These are phyloP conservation scores for Fusarium papillatum DNA, from an alignment of 2,329 filamentous ascomycete species.

Conservation along the genomic window DNA sequence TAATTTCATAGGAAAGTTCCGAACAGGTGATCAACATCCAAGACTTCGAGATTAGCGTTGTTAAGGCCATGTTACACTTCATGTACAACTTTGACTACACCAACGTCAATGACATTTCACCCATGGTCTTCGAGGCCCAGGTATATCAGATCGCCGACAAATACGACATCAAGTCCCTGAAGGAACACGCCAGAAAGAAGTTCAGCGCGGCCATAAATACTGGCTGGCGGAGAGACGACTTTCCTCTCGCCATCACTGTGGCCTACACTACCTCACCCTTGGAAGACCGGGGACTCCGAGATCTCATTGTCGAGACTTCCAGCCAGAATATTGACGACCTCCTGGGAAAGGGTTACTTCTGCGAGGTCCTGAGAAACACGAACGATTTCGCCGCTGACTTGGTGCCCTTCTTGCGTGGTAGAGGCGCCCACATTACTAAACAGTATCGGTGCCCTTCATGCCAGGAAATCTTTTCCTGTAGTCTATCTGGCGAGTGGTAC, in stretches of 20 bases:
- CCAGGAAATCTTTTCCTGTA: no score
- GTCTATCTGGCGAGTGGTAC: no score
- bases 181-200: not conserved
- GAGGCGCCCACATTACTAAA: no score
- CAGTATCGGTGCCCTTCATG: no score
- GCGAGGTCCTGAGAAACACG: not conserved
- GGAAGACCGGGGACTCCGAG: conserved; percentile 16
- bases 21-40: not conserved
- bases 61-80: conserved; percentile 18
- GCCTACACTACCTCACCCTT: not conserved
- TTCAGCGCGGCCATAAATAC: not conserved
- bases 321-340: not conserved
- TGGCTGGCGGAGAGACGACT: not conserved
- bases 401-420: not conserved
- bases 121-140: conserved; percentile 16
- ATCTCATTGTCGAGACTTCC: not conserved
- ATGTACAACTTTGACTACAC: conserved; percentile 15
- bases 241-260: not conserved
- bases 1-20: not conserved
- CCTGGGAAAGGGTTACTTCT: not conserved
- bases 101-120: not conserved
- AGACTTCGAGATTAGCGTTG: conserved; percentile 4
- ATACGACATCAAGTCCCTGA: conserved; percentile 4
- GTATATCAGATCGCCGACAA: conserved; percentile 21
- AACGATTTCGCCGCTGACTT: conserved; percentile 12